Evolutionary conservation across 2,329 filamentous ascomycete genomes (phyloP), one percentile per base, ranked within the genome.

Genomic region (Monilinia vaccinii-corymbosi): DNA sequence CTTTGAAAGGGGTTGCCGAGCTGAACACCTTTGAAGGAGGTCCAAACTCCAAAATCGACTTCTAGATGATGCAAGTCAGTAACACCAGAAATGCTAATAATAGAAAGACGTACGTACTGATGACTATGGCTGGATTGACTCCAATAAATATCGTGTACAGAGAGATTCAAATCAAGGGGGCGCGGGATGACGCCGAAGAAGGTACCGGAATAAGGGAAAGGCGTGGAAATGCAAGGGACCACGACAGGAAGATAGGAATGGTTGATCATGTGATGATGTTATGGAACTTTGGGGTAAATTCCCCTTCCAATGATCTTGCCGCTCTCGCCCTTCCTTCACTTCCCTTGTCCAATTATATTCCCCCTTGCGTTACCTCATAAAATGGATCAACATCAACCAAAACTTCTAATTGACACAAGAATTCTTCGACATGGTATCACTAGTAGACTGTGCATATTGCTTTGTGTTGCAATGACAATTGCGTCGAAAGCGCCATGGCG

Each of bases 141-240:
- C 47, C 42, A 47, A 45, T 47, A 34, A 25, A 36, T 47, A 28
- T 47, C 42, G 34, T 34, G 42, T 56, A 47, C 40, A 36, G 14
- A 47, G 28, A 36, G 14, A 60, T 55, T 23, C 34, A 38, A 23
- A 34, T 46, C 38, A 46, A 32, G 25, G n/a, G 55, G 14, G 32
- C 31, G 32, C 57, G 49, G 57, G 44, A 60, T 60, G 57, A 40
- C 25, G 34, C 57, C 57, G 18, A 40, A 60, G n/a, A 34, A 40
- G 42, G 40, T 60, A 44, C 46, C 45, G 50, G 48, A 58, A 53
- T 56, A 56, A 56, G 51, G 53, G 58, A 52, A 57, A 45, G 38
- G 57, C 52, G 44, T 67, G 64, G 61, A 63, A 53, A 66, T 61
- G 61, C 45, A 60, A 58, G 58, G 53, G 52, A 45, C 21, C 58